Conservation (phyloP, 2,329 filamentous ascomycete species). For the Pestalotiopsis sp. region DNA sequence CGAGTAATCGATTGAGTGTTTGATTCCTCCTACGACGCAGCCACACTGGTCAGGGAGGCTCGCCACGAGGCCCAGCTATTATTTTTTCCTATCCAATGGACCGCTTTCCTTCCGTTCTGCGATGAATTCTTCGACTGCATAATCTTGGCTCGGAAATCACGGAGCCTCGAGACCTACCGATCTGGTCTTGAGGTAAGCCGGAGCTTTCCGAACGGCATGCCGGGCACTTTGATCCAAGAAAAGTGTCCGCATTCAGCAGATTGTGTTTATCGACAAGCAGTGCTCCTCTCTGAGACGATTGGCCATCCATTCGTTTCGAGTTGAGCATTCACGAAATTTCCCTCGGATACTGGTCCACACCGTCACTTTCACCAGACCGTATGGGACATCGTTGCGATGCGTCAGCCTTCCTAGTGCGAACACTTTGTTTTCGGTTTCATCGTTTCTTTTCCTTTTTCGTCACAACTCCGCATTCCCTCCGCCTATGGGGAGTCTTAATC, state of each 20-base stretch:
- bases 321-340: neutral
- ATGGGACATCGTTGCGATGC: constrained; percentile 15
- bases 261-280: neutral
- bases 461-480: neutral
- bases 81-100: constrained; percentile 37
- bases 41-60: neutral
- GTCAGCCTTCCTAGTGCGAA: constrained; percentile 10
- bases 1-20: constrained; percentile 2
- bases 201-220: constrained; percentile 40
- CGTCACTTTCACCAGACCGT: neutral
- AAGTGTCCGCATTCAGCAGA: constrained; percentile 27
- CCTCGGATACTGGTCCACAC: neutral
- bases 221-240: constrained; percentile 34
- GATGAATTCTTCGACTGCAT: constrained; percentile 37
- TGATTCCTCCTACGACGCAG: neutral
- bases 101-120: constrained; percentile 40
- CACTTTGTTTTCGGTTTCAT: constrained; percentile 12
- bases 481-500: neutral
- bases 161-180: constrained; percentile 20
- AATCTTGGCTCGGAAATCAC: constrained; percentile 36
- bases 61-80: constrained; percentile 4
- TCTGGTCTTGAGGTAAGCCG: constrained; percentile 12
- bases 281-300: neutral
- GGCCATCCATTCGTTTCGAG: neutral
- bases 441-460: constrained; percentile 11